phyloP scores from a whole-genome alignment of 116 monocot species.

The Iris pallida region DNA sequence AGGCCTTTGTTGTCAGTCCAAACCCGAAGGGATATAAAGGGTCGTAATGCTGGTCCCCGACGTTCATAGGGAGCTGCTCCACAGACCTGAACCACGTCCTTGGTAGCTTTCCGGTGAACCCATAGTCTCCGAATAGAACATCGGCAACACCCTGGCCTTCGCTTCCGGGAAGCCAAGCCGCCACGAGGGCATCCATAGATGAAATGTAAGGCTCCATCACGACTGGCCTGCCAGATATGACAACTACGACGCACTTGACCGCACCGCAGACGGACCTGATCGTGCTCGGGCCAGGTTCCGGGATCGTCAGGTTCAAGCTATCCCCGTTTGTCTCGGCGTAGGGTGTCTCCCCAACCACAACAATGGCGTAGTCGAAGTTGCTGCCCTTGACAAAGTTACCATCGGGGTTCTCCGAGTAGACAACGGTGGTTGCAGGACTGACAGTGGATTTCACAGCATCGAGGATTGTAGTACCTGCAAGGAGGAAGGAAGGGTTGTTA shows the following conservation, averaged over 20 bases:
- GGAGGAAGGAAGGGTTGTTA: not conserved
- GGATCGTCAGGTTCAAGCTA: slow-evolving; percentile 37
- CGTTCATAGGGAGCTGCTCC: slow-evolving; percentile 50
- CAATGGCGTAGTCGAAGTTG: slow-evolving; percentile 35
- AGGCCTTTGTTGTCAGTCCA: slow-evolving; percentile 33
- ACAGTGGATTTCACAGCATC: slow-evolving; percentile 36
- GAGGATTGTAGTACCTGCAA: slow-evolving; percentile 41
- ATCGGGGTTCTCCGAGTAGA: slow-evolving; percentile 32
- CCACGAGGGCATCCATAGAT: slow-evolving; percentile 34
- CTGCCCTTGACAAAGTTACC: slow-evolving; percentile 1
- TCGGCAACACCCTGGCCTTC: slow-evolving; percentile 47
- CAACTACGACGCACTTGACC: slow-evolving; percentile 28
- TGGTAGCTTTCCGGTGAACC: slow-evolving; percentile 38
- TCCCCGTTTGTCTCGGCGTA: slow-evolving; percentile 46
- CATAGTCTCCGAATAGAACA: slow-evolving; percentile 41
- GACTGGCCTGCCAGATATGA: slow-evolving; percentile 47
- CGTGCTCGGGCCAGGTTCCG: slow-evolving; percentile 27
- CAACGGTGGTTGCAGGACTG: slow-evolving; percentile 18
- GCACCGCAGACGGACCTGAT: slow-evolving; percentile 33
- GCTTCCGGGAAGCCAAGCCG: slow-evolving; percentile 49
- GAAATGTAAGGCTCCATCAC: slow-evolving; percentile 39
- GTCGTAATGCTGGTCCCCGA: slow-evolving; percentile 45
- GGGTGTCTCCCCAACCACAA: slow-evolving; percentile 33
- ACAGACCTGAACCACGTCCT: slow-evolving; percentile 52
- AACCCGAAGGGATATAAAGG: slow-evolving; percentile 52